Conservation (phyloP, 2,329 filamentous ascomycete genomes). For the Dactylonectria estremocensis region DNA sequence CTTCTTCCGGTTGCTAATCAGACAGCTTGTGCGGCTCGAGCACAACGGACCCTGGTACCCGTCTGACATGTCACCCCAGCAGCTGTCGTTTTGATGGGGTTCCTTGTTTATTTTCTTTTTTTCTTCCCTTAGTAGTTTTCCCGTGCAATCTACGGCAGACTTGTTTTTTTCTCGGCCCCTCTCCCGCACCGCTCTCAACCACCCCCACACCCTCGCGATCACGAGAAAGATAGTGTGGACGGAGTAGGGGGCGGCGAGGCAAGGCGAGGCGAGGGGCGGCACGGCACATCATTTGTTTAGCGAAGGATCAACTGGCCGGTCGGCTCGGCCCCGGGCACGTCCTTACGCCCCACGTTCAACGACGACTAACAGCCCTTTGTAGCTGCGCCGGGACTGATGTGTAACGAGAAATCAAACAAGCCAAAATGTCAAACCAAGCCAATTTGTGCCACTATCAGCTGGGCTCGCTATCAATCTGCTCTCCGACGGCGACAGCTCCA, state of each 20-base stretch:
- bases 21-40: conserved; percentile 25
- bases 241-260: conserved; percentile 13
- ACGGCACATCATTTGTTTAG: conserved; percentile 22
- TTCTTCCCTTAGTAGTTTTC: background rate
- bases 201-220: conserved; percentile 25
- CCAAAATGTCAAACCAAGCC: background rate
- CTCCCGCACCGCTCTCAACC: conserved; percentile 25
- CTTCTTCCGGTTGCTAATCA: conserved; percentile 34
- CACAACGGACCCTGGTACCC: conserved; percentile 20
- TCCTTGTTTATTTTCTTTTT: conserved; percentile 13
- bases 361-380: background rate
- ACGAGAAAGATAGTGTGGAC: conserved; percentile 13
- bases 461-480: conserved; percentile 18
- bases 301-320: conserved; percentile 4
- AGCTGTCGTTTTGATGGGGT: conserved; percentile 28
- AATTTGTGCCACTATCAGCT: conserved; percentile 15
- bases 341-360: background rate
- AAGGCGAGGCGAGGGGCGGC: conserved; percentile 23
- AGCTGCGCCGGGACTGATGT: background rate
- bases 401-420: conserved; percentile 3
- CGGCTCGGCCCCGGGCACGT: conserved; percentile 3
- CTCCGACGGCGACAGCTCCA: conserved; percentile 8
- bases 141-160: conserved; percentile 25
- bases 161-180: conserved; percentile 25
- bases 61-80: conserved; percentile 31